Percentiles rank a stretch among this genome's conserved stretches.
Conservation (phyloP, 2,329 filamentous ascomycete genomes). For the Pseudocercospora fijiensis region DNA sequence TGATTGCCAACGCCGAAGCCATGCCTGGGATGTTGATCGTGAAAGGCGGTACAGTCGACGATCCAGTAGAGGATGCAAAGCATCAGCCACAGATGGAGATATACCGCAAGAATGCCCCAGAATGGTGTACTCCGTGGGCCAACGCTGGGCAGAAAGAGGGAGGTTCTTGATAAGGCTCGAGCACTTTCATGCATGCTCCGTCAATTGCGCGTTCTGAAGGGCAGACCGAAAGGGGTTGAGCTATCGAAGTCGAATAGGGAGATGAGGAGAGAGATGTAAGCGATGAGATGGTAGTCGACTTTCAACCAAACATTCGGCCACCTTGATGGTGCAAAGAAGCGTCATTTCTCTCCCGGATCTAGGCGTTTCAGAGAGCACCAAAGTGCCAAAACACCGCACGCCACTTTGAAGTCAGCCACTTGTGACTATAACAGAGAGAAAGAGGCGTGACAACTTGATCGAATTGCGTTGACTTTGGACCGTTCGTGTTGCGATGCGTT, state of each 20-base stretch:
- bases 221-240: neutral
- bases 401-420: no score
- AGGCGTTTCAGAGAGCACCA: neutral
- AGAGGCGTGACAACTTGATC: no score
- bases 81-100: constrained; percentile 33
- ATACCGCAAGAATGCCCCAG: constrained; percentile 34
- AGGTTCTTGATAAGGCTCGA: constrained; percentile 2
- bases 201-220: neutral
- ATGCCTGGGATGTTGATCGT: constrained; percentile 32
- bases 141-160: constrained; percentile 32
- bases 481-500: no score
- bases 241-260: neutral
- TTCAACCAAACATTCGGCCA: neutral
- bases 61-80: constrained; percentile 27
- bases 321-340: neutral
- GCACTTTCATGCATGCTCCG: neutral
- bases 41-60: constrained; percentile 38
- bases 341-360: neutral
- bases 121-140: constrained; percentile 30
- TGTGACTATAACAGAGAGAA: no score
- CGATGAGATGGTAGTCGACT: neutral
- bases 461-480: no score
- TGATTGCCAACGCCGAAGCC: constrained; percentile 31
- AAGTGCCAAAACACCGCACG: no score
- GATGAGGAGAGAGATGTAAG: neutral